Evolutionary conservation across 192 early-diverging fungal genomes (phyloP), one percentile per base, ranked within the genome.

Genomic region (Linnemannia hyalina): DNA sequence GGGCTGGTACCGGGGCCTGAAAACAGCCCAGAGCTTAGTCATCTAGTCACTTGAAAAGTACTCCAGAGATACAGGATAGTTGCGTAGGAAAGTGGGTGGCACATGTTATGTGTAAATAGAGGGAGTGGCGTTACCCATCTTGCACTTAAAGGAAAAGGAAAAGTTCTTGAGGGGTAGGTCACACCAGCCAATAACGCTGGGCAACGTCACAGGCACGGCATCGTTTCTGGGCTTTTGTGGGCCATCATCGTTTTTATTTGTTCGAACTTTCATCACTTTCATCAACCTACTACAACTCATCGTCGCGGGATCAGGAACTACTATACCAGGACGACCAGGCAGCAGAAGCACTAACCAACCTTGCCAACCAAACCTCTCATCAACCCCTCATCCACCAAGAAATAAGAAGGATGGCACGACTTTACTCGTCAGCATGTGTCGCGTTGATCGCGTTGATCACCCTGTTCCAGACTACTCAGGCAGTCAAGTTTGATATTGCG

Each of bases 401-500:
- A 55, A 70, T 32, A 11, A 71, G 57, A 44, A 49, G 57, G 70
- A 82, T 82, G 81, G 57, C 81, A 77, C 81, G 81, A 36, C 41
- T 82, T 47, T 26, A 71, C 57, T 63, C 41, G 8, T 22, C 63
- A 36, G 60, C 69, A 63, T 71, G 75, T n/a, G 32, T 82, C 71
- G 76, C 81, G 32, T 73, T 77, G 55, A 57, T 49, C 29, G 32
- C 54, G 38, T 55, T 74, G 55, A 35, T 72, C 38, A 54, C 76
- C 20, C 6, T 82, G 23, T 13, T 77, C 11, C 52, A 70, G 18
- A n/a, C 52, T 8, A 75, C 69, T 11, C 75, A 79, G 15, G 96
- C 94, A 42, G 83, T 97, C 74, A 96, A 97, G 88, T 98, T 98
- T 88, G 96, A 98, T 74, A 82, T 98, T 38, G 40, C 81, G 18